Evolutionary conservation across 1,284 basidiomycete species (phyloP), one percentile per base, ranked within the genome.

Genomic region (Austroboletus niveus): DNA sequence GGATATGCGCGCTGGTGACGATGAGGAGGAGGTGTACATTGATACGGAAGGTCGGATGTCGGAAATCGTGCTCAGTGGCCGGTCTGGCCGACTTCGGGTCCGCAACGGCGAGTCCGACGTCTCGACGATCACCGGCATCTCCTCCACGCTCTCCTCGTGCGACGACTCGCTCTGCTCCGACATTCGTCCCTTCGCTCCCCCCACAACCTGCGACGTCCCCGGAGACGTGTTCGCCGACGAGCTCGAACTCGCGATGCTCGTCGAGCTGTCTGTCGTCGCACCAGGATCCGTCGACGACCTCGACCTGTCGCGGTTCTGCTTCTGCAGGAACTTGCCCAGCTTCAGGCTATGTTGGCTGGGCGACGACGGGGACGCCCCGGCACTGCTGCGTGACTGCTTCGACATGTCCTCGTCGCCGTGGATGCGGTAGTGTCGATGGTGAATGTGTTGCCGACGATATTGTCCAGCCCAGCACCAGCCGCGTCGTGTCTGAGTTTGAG

Each of bases 301-400:
- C 38, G 80, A 78, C 54, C 84, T 72, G 70, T 85, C 84, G 49
- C 83, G 74, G 45, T 65, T 72, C 62, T 76, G 73, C 60, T 84
- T 86, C 65, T 84, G 81, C 11, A 87, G 73, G 61, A 87, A 85
- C 62, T 79, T 85, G 61, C 83, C 75, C 17, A 87, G 71, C 65
- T 85, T 87, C 31, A 81, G 80, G 46, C 66, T 50, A 34, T 67
- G 62, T 31, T 64, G 65, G 22, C 64, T 62, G 12, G 71, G 65
- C 17, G 72, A 68, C 45, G 72, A 57, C 24, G 72, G 66, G 6
- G 68, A 64, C 29, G 69, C 63, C 42, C 69, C 65, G 9, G 68
- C 63, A 24, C 22, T 24, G 42, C 70, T 70, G 58, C 71, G 73
- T 49, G 71, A 57, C 48, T 69, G 69, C 59, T 71, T 70, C 45